Conservation (phyloP, 148 eudicot species). For the Nyssa sinensis region DNA sequence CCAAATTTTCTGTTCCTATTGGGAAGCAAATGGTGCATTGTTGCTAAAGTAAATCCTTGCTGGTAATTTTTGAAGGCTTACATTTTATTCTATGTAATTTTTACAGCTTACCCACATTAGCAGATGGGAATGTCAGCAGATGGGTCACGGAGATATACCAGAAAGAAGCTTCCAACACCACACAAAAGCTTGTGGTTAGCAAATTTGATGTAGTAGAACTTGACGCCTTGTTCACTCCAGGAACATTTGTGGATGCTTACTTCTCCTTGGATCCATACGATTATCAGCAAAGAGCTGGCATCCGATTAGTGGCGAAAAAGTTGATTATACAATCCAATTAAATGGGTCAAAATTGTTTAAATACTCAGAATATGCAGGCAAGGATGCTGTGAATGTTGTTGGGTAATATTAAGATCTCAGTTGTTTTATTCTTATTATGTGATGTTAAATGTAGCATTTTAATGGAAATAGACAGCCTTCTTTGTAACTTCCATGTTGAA, state of each 20-base stretch:
- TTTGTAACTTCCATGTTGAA: no score
- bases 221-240: slow-evolving; percentile 53
- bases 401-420: no score
- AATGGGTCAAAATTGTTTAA: no score
- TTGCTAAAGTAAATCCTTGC: neutral
- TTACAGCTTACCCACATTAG: slow-evolving; percentile 73
- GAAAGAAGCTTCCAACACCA: slow-evolving; percentile 49
- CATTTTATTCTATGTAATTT: slow-evolving; percentile 13
- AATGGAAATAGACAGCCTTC: no score
- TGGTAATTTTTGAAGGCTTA: neutral
- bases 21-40: neutral
- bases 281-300: slow-evolving; percentile 78
- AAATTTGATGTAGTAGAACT: slow-evolving; percentile 69
- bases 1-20: neutral
- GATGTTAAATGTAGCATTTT: no score
- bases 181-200: slow-evolving; percentile 56
- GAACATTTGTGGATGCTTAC: slow-evolving; percentile 57
- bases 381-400: no score
- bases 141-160: slow-evolving; percentile 72
- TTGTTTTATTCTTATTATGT: no score
- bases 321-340: slow-evolving; percentile 51
- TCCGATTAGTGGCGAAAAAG: slow-evolving; percentile 79
- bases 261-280: slow-evolving; percentile 75
- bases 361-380: no score
- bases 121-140: slow-evolving; percentile 44